A percentile compares a stretch with the other conserved stretches of the same genome.
phyloP scores from a whole-genome alignment of 2,329 filamentous ascomycete genomes.

The Talaromyces sp. region DNA sequence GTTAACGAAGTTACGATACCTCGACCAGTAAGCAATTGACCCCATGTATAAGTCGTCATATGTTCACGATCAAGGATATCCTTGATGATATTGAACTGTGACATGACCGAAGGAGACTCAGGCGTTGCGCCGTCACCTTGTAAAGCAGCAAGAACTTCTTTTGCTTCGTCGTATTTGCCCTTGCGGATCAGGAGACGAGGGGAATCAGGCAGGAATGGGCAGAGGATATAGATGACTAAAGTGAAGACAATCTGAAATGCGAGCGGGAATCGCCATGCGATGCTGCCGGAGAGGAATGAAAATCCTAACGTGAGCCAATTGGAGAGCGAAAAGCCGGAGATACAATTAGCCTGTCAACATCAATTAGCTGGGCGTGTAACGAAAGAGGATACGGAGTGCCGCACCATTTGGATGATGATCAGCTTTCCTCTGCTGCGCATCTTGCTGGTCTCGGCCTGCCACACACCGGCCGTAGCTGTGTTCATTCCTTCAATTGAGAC shows the following conservation, averaged over 20 bases:
- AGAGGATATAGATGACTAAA: constrained; percentile 38
- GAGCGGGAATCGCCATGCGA: constrained; percentile 43
- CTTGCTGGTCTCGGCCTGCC: constrained; percentile 44
- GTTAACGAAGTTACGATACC: constrained; percentile 21
- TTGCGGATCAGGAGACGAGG: constrained; percentile 45
- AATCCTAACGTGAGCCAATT: constrained; percentile 50
- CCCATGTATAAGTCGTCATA: constrained; percentile 45
- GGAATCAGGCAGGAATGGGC: constrained; percentile 42
- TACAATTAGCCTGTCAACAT: constrained; percentile 44
- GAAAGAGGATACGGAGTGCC: not conserved
- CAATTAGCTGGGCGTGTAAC: constrained; percentile 30
- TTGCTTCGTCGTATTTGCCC: constrained; percentile 37
- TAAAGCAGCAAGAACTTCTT: constrained; percentile 29
- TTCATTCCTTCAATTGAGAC: constrained; percentile 29
- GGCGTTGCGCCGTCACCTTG: constrained; percentile 12
- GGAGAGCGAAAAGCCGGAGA: constrained; percentile 45
- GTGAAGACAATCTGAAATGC: constrained; percentile 43
- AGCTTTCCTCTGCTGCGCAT: constrained; percentile 29
- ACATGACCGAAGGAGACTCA: constrained; percentile 8
- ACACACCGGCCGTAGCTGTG: constrained; percentile 46
- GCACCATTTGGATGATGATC: constrained; percentile 31
- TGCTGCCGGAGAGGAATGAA: constrained; percentile 28
- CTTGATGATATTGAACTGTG: constrained; percentile 28
- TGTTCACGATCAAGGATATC: constrained; percentile 44
- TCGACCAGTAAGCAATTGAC: constrained; percentile 41